Base-by-base conservation (phyloP, 1,284 basidiomycete species). In the Veloboletus limbatus region DNA sequence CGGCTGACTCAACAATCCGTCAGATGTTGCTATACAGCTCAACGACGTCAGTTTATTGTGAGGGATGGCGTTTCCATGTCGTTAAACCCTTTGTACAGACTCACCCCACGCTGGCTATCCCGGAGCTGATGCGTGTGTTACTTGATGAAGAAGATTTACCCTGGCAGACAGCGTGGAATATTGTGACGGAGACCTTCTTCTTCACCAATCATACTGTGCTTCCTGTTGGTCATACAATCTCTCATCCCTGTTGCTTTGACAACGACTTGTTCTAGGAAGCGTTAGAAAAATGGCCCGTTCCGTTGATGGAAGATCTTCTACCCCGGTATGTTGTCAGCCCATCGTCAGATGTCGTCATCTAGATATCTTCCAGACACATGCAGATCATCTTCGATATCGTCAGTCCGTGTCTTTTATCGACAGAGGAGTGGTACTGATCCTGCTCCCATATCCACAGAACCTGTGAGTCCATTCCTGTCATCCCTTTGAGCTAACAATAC, bases 181-280 rank as follows among this genome's bases (percentile, higher is more conserved):
- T 97, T 56, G 82, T 85, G 33, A 91, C 82, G 40, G 85, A 87
- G 66, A 91, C 88, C 6, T 94, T 96, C 72, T 92, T 90, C 66
- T 97, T 92, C 73, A 96, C 93, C 16, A 96, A 95, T 65, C 92
- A 94, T 68, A 92, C 89, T 3, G 88, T 92, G 27, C 71, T 88
- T 13, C 85, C 85, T 27, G 85, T 82, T 26, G 34, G 81, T 71
- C 10, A 26, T 31, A 11, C 18, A 3, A 3, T 24, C 16, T 16
- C 3, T 37, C n/a, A 16, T 14, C 14, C 10, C 35, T 9, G 2
- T 18, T 7, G 6, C 7, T 24, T 35, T 52, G 31, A 51, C 22
- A 14, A 42, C 4, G 14, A 31, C 6, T 31, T 44, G 17, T 40
- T 45, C 17, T 46, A 85, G 82, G 83, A 88, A 73, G 85, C 84